phyloP scores from a whole-genome alignment of 257 asterid genomes.

The Scutellaria galericulata region DNA sequence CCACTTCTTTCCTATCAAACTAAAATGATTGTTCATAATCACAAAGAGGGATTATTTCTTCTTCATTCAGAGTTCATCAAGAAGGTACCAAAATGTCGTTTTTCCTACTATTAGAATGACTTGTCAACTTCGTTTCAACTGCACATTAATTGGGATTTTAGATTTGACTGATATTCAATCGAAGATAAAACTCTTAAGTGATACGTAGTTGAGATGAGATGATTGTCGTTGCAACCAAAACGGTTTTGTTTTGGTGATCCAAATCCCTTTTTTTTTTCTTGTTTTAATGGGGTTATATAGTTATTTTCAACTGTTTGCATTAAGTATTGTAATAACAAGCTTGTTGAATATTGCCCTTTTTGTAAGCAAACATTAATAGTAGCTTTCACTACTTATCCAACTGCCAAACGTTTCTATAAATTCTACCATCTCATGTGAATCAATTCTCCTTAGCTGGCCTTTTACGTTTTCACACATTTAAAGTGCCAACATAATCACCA shows the following conservation, averaged over 20 bases:
- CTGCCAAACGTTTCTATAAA: conserved; percentile 38
- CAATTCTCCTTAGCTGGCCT: conserved; percentile 39
- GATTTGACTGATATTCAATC: no score
- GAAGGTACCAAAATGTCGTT: no score
- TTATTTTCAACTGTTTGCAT: conserved; percentile 1
- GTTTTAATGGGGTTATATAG: neutral
- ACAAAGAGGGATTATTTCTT: no score
- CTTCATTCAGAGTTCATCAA: no score
- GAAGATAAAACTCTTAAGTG: no score
- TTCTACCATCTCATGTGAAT: conserved; percentile 33
- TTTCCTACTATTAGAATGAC: no score
- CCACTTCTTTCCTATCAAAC: no score
- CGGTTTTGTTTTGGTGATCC: neutral
- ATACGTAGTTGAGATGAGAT: no score
- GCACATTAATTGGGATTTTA: no score
- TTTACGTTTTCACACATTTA: conserved; percentile 30
- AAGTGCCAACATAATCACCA: neutral
- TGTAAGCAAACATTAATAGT: neutral
- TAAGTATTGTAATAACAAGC: conserved; percentile 1
- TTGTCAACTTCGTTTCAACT: no score
- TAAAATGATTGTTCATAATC: no score
- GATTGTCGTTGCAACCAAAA: no score
- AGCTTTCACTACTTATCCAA: conserved; percentile 34
- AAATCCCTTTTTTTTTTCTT: neutral
- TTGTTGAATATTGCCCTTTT: neutral